These are phyloP conservation scores for Lecanicillium sp. DNA, from an alignment of 2,329 filamentous ascomycete species.

Conservation along the genomic window DNA sequence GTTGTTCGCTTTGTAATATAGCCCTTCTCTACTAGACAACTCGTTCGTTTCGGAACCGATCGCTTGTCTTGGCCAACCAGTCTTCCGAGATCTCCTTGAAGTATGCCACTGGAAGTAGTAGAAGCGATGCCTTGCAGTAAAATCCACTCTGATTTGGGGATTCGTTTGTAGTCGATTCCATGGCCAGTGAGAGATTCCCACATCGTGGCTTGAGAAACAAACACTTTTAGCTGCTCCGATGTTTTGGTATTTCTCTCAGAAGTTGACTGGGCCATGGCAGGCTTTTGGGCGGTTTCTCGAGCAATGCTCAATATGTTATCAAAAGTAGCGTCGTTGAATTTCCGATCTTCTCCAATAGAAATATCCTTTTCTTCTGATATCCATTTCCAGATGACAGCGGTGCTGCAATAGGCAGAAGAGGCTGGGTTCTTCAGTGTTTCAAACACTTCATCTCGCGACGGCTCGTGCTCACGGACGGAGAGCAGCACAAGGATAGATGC, in stretches of 20 bases:
- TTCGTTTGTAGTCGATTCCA: conserved; percentile 50
- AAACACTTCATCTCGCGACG: conserved; percentile 17
- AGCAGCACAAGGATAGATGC: conserved; percentile 24
- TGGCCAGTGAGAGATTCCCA: conserved; percentile 57
- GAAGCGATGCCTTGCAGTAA: conserved; percentile 53
- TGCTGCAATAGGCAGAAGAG: conserved; percentile 20
- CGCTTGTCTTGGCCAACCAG: conserved; percentile 57
- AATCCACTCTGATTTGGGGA: conserved; percentile 54
- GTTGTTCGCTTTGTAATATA: conserved; percentile 57
- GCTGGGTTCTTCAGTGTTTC: conserved; percentile 14
- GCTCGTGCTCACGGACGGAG: not conserved
- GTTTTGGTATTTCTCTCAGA: not conserved
- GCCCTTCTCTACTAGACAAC: conserved; percentile 52
- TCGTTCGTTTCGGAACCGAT: conserved; percentile 56
- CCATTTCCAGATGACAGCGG: conserved; percentile 32
- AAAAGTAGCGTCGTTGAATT: conserved; percentile 35
- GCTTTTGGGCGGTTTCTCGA: not conserved
- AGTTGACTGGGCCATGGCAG: not conserved
- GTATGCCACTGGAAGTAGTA: conserved; percentile 46
- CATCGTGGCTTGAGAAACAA: conserved; percentile 48
- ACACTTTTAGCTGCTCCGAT: conserved; percentile 28
- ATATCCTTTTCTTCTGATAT: conserved; percentile 29
- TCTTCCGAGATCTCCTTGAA: conserved; percentile 54
- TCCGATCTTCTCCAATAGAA: conserved; percentile 28
- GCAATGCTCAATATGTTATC: conserved; percentile 24